Base-by-base conservation (phyloP, 352 stramenopile species). In the Lagenidium sp. region DNA sequence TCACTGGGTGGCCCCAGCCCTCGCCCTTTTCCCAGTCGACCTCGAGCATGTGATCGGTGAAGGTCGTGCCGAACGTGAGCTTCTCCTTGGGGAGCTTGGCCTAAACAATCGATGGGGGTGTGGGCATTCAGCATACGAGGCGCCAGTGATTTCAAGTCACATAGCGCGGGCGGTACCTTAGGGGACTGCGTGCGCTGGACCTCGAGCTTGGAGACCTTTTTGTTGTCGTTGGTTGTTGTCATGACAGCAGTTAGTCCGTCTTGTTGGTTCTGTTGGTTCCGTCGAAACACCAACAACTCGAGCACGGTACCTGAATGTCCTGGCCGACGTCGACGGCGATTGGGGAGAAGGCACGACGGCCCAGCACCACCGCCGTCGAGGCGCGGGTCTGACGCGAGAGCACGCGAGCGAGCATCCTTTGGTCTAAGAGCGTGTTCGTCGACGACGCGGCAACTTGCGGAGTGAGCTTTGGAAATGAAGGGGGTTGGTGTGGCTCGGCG, bases 31-130 rank as follows among this genome's bases (percentile, higher is more conserved):
- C 70, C 77, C 86, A 98, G 60, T 97, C 82, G 23, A 97, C 72
- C 49, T 94, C 82, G n/a, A 99, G 67, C 94, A 99, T 98, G 71
- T 98, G 94, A 64, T 97, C 91, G 18, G 88, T 89, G 65, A 99
- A 97, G 6, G 81, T 94, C 45, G 86, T 96, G 44, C 95, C 95
- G 63, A 98, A 99, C 45, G 67, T 81, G 15, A 97, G 81, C 54
- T 94, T 50, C 46, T 93, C 81, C 49, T 94, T 94, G 26, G 82
- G 64, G 18, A 83, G 19, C 50, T 94, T 93, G 5, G 57, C 10
- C 60, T 85, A 59, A 32, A 25, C 41, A 55, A 23, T 37, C n/a
- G 0, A 34, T 35, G 25, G 6, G 6, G 20, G 41, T 20, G 18
- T 10, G 10, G 24, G 11, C 36, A 15, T 31, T n/a, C n/a, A n/a